Evolutionary conservation across 1,139 yeast genomes (phyloP), one percentile per base, ranked within the genome.

Genomic region (Pichia sp.): DNA sequence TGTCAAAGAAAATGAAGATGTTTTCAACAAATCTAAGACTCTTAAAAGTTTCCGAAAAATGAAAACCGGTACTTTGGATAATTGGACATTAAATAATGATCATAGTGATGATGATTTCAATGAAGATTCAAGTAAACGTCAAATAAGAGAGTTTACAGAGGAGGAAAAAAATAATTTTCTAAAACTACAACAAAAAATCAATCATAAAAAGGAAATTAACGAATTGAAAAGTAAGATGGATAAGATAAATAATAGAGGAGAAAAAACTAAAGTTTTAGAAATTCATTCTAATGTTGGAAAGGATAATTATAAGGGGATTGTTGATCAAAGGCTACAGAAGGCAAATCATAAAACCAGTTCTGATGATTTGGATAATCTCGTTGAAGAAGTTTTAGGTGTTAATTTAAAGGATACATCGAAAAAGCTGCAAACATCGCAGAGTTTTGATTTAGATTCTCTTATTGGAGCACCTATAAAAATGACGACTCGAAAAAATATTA

Each of bases 121-220:
- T n/a, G 35, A 26, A 2, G 45, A 39, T 25, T 38, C 36, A 11
- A 35, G 23, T 12, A 45, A 48, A 23, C 47, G 50, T 4, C 49
- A 48, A 24, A 34, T 47, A 2, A 26, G 55, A 12, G 52, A 51
- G 8, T 51, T 59, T 32, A 47, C 56, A 1, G 52, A 48, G 4
- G 56, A 54, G 11, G 64, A 60, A 35, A 46, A 40, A 27, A 30
- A 42, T 24, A 49, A 54, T 26, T 57, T 54, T 37, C 30, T 49
- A 12, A 41, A 46, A 30, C 30, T 57, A 5, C 59, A 57, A 37
- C 37, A 50, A 29, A 51, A 45, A 12, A 53, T 56, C 2, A 48
- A 52, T 24, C 57, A 56, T 34, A 43, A 47, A 16, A 47, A 45
- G 23, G 43, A 42, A 30, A 20, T 47, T 12, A 39, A 33, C 1